phyloP scores from a whole-genome alignment of 768 basidiomycete genomes.

The Kwoniella bestiolae region DNA sequence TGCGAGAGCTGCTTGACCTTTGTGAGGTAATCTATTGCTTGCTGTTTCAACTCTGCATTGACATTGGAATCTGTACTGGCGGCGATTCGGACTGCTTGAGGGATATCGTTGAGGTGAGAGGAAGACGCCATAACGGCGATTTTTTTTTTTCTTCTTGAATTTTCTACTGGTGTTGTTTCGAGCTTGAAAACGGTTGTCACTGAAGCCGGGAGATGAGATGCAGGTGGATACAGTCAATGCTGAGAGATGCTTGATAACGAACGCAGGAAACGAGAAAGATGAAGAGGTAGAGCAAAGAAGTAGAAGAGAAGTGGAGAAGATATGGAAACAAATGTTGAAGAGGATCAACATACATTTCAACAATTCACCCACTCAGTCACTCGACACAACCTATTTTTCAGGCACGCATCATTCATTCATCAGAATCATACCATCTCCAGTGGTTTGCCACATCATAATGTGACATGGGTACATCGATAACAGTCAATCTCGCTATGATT shows the following conservation, averaged over 20 bases:
- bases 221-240: too few relatives aligned
- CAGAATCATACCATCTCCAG: background rate
- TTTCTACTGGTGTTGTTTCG: too few relatives aligned
- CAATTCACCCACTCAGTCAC: background rate
- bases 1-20: constrained; percentile 75
- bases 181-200: background rate
- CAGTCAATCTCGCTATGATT: too few relatives aligned
- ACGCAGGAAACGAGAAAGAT: background rate
- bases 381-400: background rate
- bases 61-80: constrained; percentile 66
- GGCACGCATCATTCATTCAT: constrained; percentile 8
- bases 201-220: background rate
- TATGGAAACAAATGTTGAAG: background rate
- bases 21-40: constrained; percentile 82
- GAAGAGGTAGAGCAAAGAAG: background rate
- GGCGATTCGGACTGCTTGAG: constrained; percentile 78
- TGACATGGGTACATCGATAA: too few relatives aligned
- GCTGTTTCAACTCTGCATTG: constrained; percentile 68
- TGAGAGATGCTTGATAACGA: too few relatives aligned
- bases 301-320: background rate
- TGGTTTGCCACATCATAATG: constrained; percentile 12
- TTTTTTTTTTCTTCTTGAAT: too few relatives aligned
- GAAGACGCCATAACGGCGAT: constrained; percentile 28
- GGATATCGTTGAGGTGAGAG: constrained; percentile 54
- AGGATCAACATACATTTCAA: background rate